phyloP scores from a whole-genome alignment of 129 eudicot species.

The Centella asiatica region DNA sequence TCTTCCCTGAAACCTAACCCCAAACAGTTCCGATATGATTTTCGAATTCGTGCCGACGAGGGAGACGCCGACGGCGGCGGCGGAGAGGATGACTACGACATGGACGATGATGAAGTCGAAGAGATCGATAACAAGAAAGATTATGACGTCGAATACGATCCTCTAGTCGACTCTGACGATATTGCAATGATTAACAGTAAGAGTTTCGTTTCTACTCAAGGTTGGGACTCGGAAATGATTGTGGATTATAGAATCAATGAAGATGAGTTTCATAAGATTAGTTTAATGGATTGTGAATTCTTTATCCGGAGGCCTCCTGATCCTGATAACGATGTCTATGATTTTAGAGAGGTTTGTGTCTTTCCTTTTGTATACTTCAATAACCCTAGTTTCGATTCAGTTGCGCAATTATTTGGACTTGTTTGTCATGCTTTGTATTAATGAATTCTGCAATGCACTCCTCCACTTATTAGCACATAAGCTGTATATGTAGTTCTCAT shows the following conservation, averaged over 20 bases:
- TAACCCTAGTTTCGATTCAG: not conserved
- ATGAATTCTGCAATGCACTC: no score
- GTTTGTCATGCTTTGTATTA: not conserved
- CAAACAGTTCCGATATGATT: conserved; percentile 25
- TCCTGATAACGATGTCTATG: conserved; percentile 81
- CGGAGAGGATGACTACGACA: conserved; percentile 51
- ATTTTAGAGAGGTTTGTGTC: conserved; percentile 72
- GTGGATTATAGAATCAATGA: conserved; percentile 85
- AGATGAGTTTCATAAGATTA: conserved; percentile 86
- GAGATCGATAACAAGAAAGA: conserved; percentile 79
- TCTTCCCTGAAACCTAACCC: conserved; percentile 16
- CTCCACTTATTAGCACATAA: no score
- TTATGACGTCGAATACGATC: conserved; percentile 72
- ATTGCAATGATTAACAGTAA: conserved; percentile 53
- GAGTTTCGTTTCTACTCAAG: conserved; percentile 64
- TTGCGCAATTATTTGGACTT: not conserved
- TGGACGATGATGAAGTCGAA: conserved; percentile 80
- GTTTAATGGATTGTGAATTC: conserved; percentile 80
- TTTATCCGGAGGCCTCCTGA: conserved; percentile 90
- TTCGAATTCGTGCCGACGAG: conserved; percentile 58
- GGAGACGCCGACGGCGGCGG: conserved; percentile 60
- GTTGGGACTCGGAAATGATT: conserved; percentile 77
- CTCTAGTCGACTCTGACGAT: conserved; percentile 29
- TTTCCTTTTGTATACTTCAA: not conserved
- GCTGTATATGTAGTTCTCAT: no score